Percentiles rank a stretch among this genome's conserved stretches.
phyloP scores from a whole-genome alignment of 345 rosid species.

The Euphorbia tirucalli region DNA sequence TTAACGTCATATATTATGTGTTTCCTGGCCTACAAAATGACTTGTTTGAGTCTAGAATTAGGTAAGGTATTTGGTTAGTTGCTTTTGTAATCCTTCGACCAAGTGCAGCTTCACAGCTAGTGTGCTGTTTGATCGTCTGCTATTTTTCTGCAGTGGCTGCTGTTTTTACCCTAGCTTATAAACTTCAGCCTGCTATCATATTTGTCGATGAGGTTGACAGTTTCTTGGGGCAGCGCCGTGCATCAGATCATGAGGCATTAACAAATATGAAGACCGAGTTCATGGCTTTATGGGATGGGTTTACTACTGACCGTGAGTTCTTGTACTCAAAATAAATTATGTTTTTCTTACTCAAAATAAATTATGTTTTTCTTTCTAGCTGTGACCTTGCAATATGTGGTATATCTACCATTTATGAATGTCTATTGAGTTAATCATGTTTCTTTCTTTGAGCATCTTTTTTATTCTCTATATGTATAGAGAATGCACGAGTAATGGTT shows the following conservation, averaged over 20 bases:
- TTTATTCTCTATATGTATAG: conserved; percentile 34
- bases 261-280: conserved; percentile 98
- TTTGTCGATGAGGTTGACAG: conserved; percentile 96
- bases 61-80: too few species aligned
- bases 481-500: conserved; percentile 92
- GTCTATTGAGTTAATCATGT: background rate
- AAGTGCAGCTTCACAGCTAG: too few species aligned
- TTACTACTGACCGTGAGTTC: conserved; percentile 92
- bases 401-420: too few species aligned
- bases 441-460: background rate
- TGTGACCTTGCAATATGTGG: background rate
- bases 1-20: too few species aligned
- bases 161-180: conserved; percentile 86
- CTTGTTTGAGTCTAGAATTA: too few species aligned
- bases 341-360: background rate
- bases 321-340: background rate
- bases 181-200: conserved; percentile 96
- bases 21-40: too few species aligned
- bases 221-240: conserved; percentile 89
- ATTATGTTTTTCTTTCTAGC: too few species aligned
- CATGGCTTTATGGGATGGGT: conserved; percentile 99
- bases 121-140: conserved; percentile 6
- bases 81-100: too few species aligned
- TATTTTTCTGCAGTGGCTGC: conserved; percentile 75
- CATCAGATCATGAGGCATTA: conserved; percentile 83